phyloP scores from a whole-genome alignment of 208 protist species.

The Leishmania major region DNA sequence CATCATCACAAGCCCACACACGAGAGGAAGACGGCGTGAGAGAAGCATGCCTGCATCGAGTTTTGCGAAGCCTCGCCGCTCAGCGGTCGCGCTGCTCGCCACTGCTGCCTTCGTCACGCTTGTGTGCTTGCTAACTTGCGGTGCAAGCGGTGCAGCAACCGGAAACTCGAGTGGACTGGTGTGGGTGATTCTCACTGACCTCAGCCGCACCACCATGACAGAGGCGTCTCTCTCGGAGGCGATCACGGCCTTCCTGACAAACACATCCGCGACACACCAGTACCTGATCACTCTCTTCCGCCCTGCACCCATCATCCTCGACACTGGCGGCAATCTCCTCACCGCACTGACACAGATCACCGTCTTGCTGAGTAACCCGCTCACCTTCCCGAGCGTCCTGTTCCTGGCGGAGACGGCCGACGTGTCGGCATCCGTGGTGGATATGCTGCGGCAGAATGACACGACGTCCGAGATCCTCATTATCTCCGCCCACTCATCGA shows the following conservation, averaged over 20 bases:
- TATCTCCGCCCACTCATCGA: slow-evolving; percentile 67
- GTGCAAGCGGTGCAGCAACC: not conserved
- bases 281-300: slow-evolving; percentile 38
- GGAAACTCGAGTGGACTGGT: slow-evolving; percentile 21
- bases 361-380: slow-evolving; percentile 32
- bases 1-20: not conserved
- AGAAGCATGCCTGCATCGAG: not conserved
- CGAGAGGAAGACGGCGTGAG: not conserved
- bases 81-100: not conserved
- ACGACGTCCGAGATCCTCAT: slow-evolving; percentile 51
- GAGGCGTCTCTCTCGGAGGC: slow-evolving; percentile 30
- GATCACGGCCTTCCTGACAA: slow-evolving; percentile 34
- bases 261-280: slow-evolving; percentile 11
- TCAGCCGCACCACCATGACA: slow-evolving; percentile 48
- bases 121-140: not conserved
- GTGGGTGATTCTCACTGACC: slow-evolving; percentile 64
- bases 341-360: slow-evolving; percentile 56
- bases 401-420: slow-evolving; percentile 75
- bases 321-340: slow-evolving; percentile 66
- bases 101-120: not conserved
- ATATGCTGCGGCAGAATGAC: slow-evolving; percentile 57
- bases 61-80: not conserved
- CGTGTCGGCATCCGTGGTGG: slow-evolving; percentile 61
- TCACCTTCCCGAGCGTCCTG: slow-evolving; percentile 53
- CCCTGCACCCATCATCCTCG: slow-evolving; percentile 39